These are phyloP conservation scores for Erucastrum elatum DNA, from an alignment of 345 rosid genomes.

Conservation along the genomic window DNA sequence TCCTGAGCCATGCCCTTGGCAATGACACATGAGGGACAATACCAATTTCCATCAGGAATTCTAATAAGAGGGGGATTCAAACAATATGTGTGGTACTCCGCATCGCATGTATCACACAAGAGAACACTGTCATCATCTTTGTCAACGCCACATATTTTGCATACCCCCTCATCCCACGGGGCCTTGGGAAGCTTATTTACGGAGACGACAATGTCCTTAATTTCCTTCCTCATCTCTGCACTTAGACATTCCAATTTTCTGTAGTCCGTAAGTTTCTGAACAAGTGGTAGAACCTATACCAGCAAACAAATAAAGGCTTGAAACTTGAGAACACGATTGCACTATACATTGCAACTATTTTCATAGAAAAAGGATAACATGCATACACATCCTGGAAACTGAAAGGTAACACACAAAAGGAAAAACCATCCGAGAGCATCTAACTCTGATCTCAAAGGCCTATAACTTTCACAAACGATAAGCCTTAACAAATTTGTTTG, in stretches of 20 bases:
- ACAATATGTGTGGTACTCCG: constrained; percentile 98
- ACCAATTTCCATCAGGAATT: constrained; percentile 99
- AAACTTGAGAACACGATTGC: constrained; percentile 17
- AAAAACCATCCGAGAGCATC: constrained; percentile 9
- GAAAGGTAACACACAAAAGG: constrained; percentile 20
- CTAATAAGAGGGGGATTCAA: constrained; percentile 95
- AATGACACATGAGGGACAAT: constrained; percentile 87
- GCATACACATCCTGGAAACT: constrained; percentile 17
- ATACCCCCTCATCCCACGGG: constrained; percentile 99
- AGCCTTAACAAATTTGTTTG: constrained; percentile 14
- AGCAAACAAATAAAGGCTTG: constrained; percentile 25
- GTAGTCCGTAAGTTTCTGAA: constrained; percentile 62
- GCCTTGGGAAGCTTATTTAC: constrained; percentile 81
- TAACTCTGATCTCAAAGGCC: constrained; percentile 23
- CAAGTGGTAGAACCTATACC: constrained; percentile 70
- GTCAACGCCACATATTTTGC: constrained; percentile 97
- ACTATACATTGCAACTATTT: constrained; percentile 19
- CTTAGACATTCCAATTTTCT: constrained; percentile 55
- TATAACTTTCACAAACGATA: constrained; percentile 11
- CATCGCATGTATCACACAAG: constrained; percentile 93
- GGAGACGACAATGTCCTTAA: constrained; percentile 66
- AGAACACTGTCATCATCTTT: constrained; percentile 98
- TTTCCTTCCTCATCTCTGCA: constrained; percentile 65
- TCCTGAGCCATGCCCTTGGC: constrained; percentile 53
- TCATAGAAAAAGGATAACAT: constrained; percentile 6